phyloP scores from a whole-genome alignment of 805 yeast species.

The Ogataea polymorpha region DNA sequence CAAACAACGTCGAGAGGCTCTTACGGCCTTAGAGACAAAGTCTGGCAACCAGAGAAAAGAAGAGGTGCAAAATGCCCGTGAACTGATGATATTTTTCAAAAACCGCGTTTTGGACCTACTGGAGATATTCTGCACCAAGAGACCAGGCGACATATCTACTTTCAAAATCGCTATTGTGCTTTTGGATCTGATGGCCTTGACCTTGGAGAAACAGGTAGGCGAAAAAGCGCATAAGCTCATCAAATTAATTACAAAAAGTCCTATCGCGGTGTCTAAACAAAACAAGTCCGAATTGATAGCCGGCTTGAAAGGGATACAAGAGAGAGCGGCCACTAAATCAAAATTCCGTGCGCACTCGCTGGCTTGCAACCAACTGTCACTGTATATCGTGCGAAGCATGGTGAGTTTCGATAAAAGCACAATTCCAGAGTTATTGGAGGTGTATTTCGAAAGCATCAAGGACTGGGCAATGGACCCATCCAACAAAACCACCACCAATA shows the following conservation, averaged over 20 bases:
- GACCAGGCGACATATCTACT: slow-evolving; percentile 39
- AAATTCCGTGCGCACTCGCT: slow-evolving; percentile 46
- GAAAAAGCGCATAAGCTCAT: slow-evolving; percentile 72
- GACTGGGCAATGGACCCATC: slow-evolving; percentile 53
- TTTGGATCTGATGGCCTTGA: slow-evolving; percentile 56
- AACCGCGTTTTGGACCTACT: slow-evolving; percentile 73
- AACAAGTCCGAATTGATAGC: slow-evolving; percentile 17
- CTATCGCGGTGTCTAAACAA: slow-evolving; percentile 24
- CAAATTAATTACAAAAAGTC: slow-evolving; percentile 55
- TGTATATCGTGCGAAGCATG: slow-evolving; percentile 59
- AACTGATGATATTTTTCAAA: slow-evolving; percentile 76
- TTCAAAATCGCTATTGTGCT: slow-evolving; percentile 53
- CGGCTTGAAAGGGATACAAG: slow-evolving; percentile 41
- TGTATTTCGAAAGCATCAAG: slow-evolving; percentile 55
- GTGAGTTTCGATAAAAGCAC: slow-evolving; percentile 36
- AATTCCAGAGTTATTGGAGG: slow-evolving; percentile 46
- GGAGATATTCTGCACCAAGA: slow-evolving; percentile 53
- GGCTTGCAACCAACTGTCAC: slow-evolving; percentile 65
- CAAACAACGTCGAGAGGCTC: slow-evolving; percentile 72
- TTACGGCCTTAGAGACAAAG: slow-evolving; percentile 44
- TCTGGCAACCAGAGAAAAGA: slow-evolving; percentile 64
- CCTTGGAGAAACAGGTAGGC: slow-evolving; percentile 68
- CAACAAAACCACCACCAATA: slow-evolving; percentile 47
- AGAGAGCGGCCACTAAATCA: slow-evolving; percentile 39
- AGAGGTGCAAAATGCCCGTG: slow-evolving; percentile 76